Evolutionary conservation across 2,329 filamentous ascomycete genomes (phyloP), one percentile per base, ranked within the genome.

Genomic region (Colletotrichum sp.): DNA sequence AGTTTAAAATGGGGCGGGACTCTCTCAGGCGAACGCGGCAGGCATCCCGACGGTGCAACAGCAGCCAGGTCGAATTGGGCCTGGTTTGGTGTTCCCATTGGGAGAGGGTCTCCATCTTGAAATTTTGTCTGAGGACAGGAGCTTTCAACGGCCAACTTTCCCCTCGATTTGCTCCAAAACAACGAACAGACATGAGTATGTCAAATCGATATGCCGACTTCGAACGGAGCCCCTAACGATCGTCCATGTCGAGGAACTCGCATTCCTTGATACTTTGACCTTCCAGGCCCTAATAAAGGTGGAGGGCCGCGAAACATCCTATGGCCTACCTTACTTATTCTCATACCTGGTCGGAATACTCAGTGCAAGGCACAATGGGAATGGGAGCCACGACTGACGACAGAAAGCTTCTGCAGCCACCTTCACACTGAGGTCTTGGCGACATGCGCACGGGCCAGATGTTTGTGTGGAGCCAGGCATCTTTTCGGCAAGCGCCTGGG

Each of bases 391-490:
- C n/a, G 18, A 61, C 28, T 60, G 18, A 34, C 59, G 61, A 26
- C 34, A 18, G 34, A 39, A 52, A 66, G 39, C 12, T 36, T 36
- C 30, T 30, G 24, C 36, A 64, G 32, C 32, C 30, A 39, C 60
- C 60, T 24, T 26, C 55, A 28, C 7, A 28, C 24, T 59, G 55
- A 59, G 26, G 26, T 30, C 18, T 59, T 26, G 55, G 55, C 55
- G 26, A 59, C n/a, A 16, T 21, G 18, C 8, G 74, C 74, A 76
- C 70, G 15, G 71, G 43, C 74, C 74, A 74, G 36, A 15, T 65
- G 71, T 74, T 76, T 76, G 71, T 65, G 71, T 71, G 61, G 63
- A 12, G 32, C 5, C 43, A 52, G 43, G 43, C 43, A 21, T 24
- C 43, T 21, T 52, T 52, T 39, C 26, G 64, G 72, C 64, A 68